These are phyloP conservation scores for Carex sylvatica DNA, from an alignment of 202 grass and related monocot genomes.

Conservation along the genomic window DNA sequence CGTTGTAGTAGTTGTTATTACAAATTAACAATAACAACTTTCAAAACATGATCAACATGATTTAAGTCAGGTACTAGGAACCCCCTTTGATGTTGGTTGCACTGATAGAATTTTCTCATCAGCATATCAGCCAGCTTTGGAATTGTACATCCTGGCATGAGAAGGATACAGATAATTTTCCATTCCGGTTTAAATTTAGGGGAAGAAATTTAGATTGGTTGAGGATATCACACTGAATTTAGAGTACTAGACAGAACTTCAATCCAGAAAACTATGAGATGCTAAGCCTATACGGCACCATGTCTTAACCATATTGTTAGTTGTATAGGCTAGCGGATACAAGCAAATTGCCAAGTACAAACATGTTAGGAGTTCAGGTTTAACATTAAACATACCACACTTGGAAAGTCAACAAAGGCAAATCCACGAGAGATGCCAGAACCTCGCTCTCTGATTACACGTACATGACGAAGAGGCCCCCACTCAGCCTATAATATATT, in stretches of 20 bases:
- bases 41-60: background rate
- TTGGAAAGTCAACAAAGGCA: constrained; percentile 97
- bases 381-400: constrained; percentile 54
- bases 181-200: background rate
- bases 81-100: background rate
- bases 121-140: background rate
- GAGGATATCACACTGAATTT: background rate
- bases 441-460: constrained; percentile 90
- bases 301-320: background rate
- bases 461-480: constrained; percentile 89
- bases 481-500: constrained; percentile 93
- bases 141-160: background rate
- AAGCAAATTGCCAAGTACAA: background rate
- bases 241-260: background rate
- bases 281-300: background rate
- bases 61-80: background rate
- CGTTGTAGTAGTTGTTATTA: background rate
- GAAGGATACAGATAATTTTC: background rate
- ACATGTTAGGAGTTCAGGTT: constrained; percentile 15
- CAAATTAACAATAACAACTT: constrained; percentile 10
- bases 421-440: constrained; percentile 87
- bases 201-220: background rate
- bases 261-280: background rate
- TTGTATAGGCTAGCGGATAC: background rate
- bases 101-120: background rate